Base-by-base conservation (phyloP, 768 basidiomycete genomes). In the Suillus sp. region DNA sequence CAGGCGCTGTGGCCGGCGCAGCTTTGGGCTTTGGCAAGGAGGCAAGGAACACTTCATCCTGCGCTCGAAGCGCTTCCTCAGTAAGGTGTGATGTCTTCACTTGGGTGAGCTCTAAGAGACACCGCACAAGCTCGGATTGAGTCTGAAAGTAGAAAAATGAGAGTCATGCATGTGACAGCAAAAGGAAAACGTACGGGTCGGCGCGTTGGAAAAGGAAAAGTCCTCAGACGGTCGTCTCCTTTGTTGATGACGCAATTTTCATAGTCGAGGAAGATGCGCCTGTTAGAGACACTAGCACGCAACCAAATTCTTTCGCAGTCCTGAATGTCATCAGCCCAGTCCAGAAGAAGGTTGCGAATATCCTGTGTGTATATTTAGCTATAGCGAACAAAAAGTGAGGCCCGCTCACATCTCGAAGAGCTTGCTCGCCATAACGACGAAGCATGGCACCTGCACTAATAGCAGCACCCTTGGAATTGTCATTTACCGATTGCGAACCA, bases 141-240 rank as follows among this genome's bases (percentile, higher is more conserved):
- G 96, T 99, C 92, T 96, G 65, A 2, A 34, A 42, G 53, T 53
- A 18, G 40, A 25, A 58, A 7, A 64, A 48, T 57, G 40, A 4
- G 18, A 20, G 22, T 9, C 42, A 45, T 38, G 55, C 61, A 22
- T 2, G 13, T 27, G 34, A 58, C 34, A 40, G 45, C 3, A 59
- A 25, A 58, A n/a, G 61, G 42, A 22, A 57, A n/a, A 80, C 91
- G 63, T 75, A 95, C 95, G 16, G 97, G 96, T 67, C 97, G 84
- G 45, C 96, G 88, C 1, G 97, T 99, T 4, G 95, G 96, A 77
- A 99, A 99, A 0, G 96, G 95, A 75, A 96, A 99, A 0, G 89
- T 92, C 50, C 95, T 85, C 35, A 99, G 76, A 42, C 96, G 84
- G 37, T 85, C 85, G 66, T 99, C 96, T 35, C 87, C 84, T 78